A percentile compares a stretch with the other conserved stretches of the same genome.
Conservation (phyloP, 345 rosid species). For the Syzygium oleosum region DNA sequence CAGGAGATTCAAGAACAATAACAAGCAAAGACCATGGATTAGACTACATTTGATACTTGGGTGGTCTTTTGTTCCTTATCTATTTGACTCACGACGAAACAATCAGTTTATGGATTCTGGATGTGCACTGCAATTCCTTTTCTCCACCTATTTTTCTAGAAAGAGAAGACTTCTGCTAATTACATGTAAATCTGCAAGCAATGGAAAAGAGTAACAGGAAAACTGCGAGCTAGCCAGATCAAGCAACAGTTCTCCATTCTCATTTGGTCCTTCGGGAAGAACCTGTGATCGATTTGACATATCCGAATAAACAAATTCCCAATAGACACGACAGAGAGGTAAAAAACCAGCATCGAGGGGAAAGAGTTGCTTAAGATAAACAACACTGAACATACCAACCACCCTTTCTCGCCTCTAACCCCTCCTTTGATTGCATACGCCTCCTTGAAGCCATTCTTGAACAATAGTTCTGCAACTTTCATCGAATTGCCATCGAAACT, state of each 20-base stretch:
- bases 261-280: background rate
- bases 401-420: slow-evolving; percentile 78
- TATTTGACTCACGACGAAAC: background rate
- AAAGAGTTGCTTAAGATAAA: background rate
- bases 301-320: background rate
- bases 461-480: slow-evolving; percentile 64
- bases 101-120: background rate
- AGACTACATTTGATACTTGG: background rate
- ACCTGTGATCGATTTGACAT: background rate
- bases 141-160: background rate
- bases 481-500: slow-evolving; percentile 85
- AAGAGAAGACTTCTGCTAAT: background rate
- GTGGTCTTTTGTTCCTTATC: background rate
- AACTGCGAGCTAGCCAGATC: background rate
- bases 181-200: background rate
- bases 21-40: background rate
- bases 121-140: background rate
- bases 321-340: background rate
- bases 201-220: background rate
- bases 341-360: background rate
- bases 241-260: background rate
- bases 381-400: slow-evolving; percentile 69
- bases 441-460: slow-evolving; percentile 67
- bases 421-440: slow-evolving; percentile 84
- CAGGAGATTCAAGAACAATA: background rate